Evolutionary conservation across 306 rosid genomes (phyloP).

Genomic region (Castanopsis chinensis): DNA sequence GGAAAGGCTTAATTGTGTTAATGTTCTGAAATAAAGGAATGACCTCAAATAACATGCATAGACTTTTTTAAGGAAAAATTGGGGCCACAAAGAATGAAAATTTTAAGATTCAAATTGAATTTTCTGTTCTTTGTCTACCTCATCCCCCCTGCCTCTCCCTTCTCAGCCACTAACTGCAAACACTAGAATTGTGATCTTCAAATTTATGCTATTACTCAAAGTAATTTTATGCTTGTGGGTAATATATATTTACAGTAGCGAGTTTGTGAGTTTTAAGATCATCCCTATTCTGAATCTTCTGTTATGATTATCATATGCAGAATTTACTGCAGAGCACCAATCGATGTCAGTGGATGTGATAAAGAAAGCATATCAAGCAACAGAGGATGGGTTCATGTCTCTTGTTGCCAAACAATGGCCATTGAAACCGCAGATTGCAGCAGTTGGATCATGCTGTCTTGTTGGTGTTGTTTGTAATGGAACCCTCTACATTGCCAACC

Average conservation of each 20-base stretch:
- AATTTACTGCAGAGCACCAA: conserved; percentile 77
- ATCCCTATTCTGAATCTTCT: background rate
- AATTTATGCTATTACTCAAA: background rate
- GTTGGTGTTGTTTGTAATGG: conserved; percentile 76
- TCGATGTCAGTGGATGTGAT: conserved; percentile 75
- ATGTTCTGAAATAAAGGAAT: background rate
- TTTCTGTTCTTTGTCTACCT: background rate
- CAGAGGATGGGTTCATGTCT: conserved; percentile 82
- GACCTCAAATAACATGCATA: background rate
- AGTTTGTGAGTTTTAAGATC: background rate
- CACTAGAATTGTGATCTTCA: background rate
- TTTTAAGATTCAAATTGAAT: background rate
- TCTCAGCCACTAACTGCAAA: background rate
- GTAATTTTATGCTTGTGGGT: background rate
- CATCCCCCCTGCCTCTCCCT: background rate
- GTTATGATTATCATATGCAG: conserved; percentile 41
- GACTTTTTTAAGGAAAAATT: background rate
- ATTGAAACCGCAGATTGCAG: conserved; percentile 74
- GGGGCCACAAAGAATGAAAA: background rate
- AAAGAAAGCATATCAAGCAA: conserved; percentile 86
- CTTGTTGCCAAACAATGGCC: conserved; percentile 70
- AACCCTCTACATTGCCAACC: conserved; percentile 70
- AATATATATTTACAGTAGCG: background rate
- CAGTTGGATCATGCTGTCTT: conserved; percentile 94
- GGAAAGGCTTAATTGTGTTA: background rate